Evolutionary conservation across 2,329 filamentous ascomycete species (phyloP).

Genomic region (Ascochyta lentis): DNA sequence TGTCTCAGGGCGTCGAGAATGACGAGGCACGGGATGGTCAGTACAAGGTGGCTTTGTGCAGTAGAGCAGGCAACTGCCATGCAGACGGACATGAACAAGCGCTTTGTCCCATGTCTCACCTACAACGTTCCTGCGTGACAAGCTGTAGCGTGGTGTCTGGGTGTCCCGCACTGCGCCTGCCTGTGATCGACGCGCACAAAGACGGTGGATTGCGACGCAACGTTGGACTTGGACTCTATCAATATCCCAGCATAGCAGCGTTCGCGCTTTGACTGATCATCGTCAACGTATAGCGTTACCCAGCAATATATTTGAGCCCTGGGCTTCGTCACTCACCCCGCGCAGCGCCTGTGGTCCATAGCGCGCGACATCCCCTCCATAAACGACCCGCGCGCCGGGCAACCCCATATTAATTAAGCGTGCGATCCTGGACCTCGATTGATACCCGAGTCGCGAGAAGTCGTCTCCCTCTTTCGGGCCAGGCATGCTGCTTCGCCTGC

Average conservation of each 20-base stretch:
- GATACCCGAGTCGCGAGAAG: constrained; percentile 19
- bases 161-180: constrained; percentile 17
- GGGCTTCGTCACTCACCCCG: constrained; percentile 14
- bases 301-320: constrained; percentile 14
- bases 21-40: constrained; percentile 7
- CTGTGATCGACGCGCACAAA: constrained; percentile 16
- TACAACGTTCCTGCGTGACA: constrained; percentile 28
- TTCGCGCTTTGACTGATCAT: constrained; percentile 1
- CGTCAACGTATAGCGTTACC: constrained; percentile 11
- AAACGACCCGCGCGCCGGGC: constrained; percentile 30
- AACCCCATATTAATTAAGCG: constrained; percentile 43
- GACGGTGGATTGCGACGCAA: constrained; percentile 5
- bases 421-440: constrained; percentile 23
- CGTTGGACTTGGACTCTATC: not conserved
- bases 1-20: constrained; percentile 7
- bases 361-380: constrained; percentile 28
- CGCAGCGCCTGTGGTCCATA: constrained; percentile 27
- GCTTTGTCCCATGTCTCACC: constrained; percentile 13
- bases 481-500: constrained; percentile 42
- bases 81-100: not conserved
- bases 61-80: constrained; percentile 15
- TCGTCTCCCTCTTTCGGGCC: constrained; percentile 22
- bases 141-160: constrained; percentile 18
- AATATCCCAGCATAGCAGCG: not conserved
- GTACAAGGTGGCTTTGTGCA: constrained; percentile 8